Evolutionary conservation across 148 eudicot genomes (phyloP).

Genomic region (Rhododendron vialii): DNA sequence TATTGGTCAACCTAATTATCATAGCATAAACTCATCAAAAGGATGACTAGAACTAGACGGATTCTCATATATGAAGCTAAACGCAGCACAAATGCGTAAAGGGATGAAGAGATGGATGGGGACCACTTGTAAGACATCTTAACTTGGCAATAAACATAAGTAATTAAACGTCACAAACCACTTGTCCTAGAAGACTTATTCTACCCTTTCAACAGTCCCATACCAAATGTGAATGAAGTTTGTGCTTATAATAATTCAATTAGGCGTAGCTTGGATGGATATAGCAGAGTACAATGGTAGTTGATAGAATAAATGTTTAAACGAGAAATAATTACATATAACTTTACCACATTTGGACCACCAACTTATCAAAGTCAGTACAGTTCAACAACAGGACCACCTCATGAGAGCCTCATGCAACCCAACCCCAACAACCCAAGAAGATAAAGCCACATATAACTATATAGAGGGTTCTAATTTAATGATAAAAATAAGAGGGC

Average conservation of each 20-base stretch:
- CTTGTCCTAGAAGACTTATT: background rate
- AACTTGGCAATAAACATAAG: background rate
- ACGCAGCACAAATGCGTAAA: background rate
- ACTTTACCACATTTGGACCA: slow-evolving; percentile 31
- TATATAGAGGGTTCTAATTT: background rate
- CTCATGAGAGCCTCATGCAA: slow-evolving; percentile 14
- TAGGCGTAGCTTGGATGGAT: background rate
- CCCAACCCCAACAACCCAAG: slow-evolving; percentile 7
- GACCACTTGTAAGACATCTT: background rate
- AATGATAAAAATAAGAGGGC: background rate
- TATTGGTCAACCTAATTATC: background rate
- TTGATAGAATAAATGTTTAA: slow-evolving; percentile 3
- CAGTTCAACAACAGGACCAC: slow-evolving; percentile 35
- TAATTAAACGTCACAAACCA: slow-evolving; percentile 10
- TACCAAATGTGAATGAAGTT: background rate
- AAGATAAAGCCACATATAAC: background rate
- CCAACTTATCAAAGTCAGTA: slow-evolving; percentile 19
- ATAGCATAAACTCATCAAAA: background rate
- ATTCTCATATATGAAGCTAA: background rate
- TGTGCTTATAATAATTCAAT: background rate
- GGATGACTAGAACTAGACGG: background rate
- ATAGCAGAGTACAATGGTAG: slow-evolving; percentile 7
- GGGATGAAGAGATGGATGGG: background rate
- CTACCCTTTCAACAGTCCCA: background rate
- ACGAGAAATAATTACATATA: background rate